Base-by-base conservation (phyloP, 1,284 basidiomycete species). In the Melampsora larici-populina region DNA sequence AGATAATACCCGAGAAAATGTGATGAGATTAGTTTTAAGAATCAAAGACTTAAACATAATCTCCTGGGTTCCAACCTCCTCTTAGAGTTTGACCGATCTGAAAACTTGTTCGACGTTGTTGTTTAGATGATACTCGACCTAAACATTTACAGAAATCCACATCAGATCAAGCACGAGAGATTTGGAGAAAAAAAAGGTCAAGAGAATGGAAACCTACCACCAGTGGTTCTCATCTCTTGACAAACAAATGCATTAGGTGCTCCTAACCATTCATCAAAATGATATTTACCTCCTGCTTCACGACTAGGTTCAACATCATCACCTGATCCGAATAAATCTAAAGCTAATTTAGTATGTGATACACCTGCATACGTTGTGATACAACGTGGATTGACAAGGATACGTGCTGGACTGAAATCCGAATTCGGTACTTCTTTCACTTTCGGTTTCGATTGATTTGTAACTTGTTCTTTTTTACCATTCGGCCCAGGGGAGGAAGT, bases 341-440 rank as follows among this genome's bases (percentile, higher is more conserved):
- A 85, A 13, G 94, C 94, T 55, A 97, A 88, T 84, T 93, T 91
- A 24, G 93, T 93, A 84, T 97, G 94, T 80, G 90, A 92, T 4
- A 97, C 94, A 7, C 94, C 94, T 0, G 94, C 94, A 82, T 97
- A 97, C 21, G 94, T 97, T 63, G 94, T 97, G 62, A 95, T 91
- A 83, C 94, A 97, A 17, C 94, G 89, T 6, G 94, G 94, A 83
- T 97, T 97, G 79, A 97, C 90, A 79, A 97, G 85, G 81, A 97
- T 96, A 74, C 93, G 87, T 1, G 93, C 94, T 1, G 93, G 90
- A 13, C 89, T 87, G 85, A 94, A 97, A 15, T 89, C 90, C 24
- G 89, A 89, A 84, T 97, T 97, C n/a, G 93, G 92, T 75, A 93
- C 90, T 17, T 89, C 13, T 80, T 43, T 79, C 74, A 24, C 79